Evolutionary conservation across 768 basidiomycete species (phyloP).

Genomic region (Mycena epipterygia): DNA sequence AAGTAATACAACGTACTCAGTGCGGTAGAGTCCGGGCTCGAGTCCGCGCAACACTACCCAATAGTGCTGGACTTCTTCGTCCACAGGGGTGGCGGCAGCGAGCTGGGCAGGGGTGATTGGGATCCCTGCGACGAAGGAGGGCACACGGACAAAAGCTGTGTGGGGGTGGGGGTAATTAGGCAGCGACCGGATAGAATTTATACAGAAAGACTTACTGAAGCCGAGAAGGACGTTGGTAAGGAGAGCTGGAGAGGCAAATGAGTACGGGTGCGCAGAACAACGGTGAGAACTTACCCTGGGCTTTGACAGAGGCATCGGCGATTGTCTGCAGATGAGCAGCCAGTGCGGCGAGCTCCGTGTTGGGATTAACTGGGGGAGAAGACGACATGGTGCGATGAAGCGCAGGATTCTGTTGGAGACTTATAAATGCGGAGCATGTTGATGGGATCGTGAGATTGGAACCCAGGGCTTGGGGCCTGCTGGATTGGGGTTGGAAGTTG

Average conservation of each 20-base stretch:
- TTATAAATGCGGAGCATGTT: too few relatives aligned
- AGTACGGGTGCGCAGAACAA: neutral
- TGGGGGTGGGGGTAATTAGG: too few relatives aligned
- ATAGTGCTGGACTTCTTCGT: neutral
- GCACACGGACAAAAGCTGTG: neutral
- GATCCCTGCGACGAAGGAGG: neutral
- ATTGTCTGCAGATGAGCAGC: neutral
- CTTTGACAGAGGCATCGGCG: neutral
- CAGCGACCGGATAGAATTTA: too few relatives aligned
- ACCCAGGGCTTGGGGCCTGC: too few relatives aligned
- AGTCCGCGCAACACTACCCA: conserved; percentile 8
- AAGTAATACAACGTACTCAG: neutral
- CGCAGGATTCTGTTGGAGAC: too few relatives aligned
- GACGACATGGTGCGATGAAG: neutral
- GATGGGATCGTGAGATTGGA: too few relatives aligned
- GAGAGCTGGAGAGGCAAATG: neutral
- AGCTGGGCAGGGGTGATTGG: neutral
- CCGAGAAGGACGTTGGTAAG: neutral
- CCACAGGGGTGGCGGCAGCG: neutral
- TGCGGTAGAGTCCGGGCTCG: conserved; percentile 5
- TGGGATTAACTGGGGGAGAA: neutral
- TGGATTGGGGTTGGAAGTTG: too few relatives aligned
- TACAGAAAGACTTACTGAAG: neutral
- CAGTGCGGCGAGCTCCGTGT: neutral
- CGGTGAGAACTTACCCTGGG: neutral